phyloP scores from a whole-genome alignment of 2,329 filamentous ascomycete species.

The Cucurbitaria berberidis region DNA sequence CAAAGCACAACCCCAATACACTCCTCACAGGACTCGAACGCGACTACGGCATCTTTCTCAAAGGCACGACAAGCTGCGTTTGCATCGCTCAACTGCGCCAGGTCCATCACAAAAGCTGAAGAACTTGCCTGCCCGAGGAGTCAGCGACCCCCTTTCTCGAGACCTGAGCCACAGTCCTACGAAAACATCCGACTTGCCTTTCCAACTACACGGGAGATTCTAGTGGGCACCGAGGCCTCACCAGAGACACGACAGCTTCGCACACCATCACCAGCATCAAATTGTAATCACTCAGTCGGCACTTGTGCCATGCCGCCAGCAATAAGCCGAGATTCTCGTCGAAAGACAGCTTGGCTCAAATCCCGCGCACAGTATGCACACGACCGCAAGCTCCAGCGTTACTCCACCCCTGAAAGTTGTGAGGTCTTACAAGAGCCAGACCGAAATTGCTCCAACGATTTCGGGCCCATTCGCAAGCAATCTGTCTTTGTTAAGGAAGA shows the following conservation, averaged over 20 bases:
- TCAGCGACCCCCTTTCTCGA: not conserved
- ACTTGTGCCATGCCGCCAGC: not conserved
- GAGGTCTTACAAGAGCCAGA: too few species aligned
- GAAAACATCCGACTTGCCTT: not conserved
- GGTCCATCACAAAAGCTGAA: not conserved
- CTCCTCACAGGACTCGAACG: not conserved
- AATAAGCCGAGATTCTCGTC: conserved; percentile 8
- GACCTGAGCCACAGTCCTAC: not conserved
- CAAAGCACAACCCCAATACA: not conserved
- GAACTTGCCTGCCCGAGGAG: not conserved
- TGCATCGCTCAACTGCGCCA: not conserved
- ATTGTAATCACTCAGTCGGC: not conserved
- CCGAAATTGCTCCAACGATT: not conserved
- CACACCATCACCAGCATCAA: not conserved
- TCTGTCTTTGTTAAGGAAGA: conserved; percentile 30
- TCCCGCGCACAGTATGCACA: conserved; percentile 21
- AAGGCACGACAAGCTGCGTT: not conserved
- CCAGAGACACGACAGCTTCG: not conserved
- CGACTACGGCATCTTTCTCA: too few species aligned
- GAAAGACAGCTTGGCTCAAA: conserved; percentile 18
- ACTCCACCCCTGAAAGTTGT: too few species aligned
- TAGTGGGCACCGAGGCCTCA: not conserved
- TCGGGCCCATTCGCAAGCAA: conserved; percentile 25
- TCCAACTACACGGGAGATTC: not conserved
- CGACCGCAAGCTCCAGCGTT: conserved; percentile 7